These are phyloP conservation scores for Kuraishia hungarica DNA, from an alignment of 805 yeast genomes.

Conservation along the genomic window DNA sequence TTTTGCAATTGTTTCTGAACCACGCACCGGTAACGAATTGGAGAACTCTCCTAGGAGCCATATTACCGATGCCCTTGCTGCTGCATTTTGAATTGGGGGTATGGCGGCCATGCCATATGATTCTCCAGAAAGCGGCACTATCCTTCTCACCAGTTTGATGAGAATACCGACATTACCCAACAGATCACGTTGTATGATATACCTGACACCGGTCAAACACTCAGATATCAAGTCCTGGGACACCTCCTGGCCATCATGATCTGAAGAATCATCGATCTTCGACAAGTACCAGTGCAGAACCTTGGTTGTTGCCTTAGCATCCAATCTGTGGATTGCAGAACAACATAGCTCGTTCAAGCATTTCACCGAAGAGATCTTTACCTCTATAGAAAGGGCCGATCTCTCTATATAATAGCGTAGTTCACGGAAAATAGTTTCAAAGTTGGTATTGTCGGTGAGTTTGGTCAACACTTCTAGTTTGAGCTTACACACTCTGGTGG, in stretches of 20 bases:
- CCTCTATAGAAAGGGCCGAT: neutral
- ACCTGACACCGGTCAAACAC: slow-evolving; percentile 63
- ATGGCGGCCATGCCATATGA: slow-evolving; percentile 5
- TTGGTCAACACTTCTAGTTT: slow-evolving; percentile 58
- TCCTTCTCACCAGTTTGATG: slow-evolving; percentile 31
- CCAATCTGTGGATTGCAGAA: slow-evolving; percentile 10
- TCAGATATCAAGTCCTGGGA: slow-evolving; percentile 41
- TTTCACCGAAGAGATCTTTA: slow-evolving; percentile 41
- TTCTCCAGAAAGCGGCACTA: slow-evolving; percentile 7
- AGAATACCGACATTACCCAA: slow-evolving; percentile 45
- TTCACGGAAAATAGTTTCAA: slow-evolving; percentile 46
- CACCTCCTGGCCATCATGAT: slow-evolving; percentile 12
- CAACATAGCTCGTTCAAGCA: slow-evolving; percentile 31
- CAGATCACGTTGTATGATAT: slow-evolving; percentile 58
- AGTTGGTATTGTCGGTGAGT: slow-evolving; percentile 46
- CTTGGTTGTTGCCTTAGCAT: slow-evolving; percentile 38
- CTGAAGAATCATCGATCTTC: slow-evolving; percentile 26
- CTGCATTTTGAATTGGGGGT: slow-evolving; percentile 9
- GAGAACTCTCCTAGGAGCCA: slow-evolving; percentile 90
- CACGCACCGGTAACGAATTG: slow-evolving; percentile 6
- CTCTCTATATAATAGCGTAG: slow-evolving; percentile 42
- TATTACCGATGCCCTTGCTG: slow-evolving; percentile 73
- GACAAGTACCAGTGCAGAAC: slow-evolving; percentile 57
- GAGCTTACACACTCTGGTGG: slow-evolving; percentile 28
- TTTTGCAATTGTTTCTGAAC: neutral